Base-by-base conservation (phyloP, 495 filamentous ascomycete species). In the Penicillium samsonianum region DNA sequence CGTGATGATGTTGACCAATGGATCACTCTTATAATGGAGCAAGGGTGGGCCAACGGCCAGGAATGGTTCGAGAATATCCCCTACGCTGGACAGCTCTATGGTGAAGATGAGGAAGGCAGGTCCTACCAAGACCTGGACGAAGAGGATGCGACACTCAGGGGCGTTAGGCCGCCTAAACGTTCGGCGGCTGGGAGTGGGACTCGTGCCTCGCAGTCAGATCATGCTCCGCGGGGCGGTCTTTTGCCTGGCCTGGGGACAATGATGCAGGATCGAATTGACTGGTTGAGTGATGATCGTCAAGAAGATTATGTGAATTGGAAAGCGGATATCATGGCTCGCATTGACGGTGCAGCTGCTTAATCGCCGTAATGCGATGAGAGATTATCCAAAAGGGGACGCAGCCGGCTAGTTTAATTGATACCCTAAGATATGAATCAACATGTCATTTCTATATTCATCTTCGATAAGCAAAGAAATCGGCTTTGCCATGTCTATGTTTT, bases 221-320 rank as follows among this genome's bases (percentile, higher is more conserved):
- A 55, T 33, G 53, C 47, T 55, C 54, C 23, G 47, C 67, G 68
- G 72, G 52, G 59, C 61, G 65, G 79, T 58, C 70, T 85, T 4
- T 67, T 84, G 28, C 80, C 82, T 16, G 82, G 83, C 53, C 62
- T 86, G 23, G 88, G 88, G 14, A 91, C 87, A 3, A 94, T 94
- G 90, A 87, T 96, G 74, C 90, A 95, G 71, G 87, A 89, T 57
- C 79, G 83, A 42, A 86, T 91, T 53, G 90, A 96, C 71, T 95
- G 85, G 69, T 67, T 96, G 63, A 88, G 87, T 53, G 86, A 89
- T 22, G 77, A 82, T 48, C 86, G 86, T 53, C 75, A 80, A 60
- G 80, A 80, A 55, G 85, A 89, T 30, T 96, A 87, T 70, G 66
- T 74, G 22, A 72, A 74, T 19, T 97, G 94, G 94, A 89, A 90